A percentile compares a stretch with the other conserved stretches of the same genome.
phyloP scores from a whole-genome alignment of 148 eudicot species.

The Vaccinium macrocarpon region DNA sequence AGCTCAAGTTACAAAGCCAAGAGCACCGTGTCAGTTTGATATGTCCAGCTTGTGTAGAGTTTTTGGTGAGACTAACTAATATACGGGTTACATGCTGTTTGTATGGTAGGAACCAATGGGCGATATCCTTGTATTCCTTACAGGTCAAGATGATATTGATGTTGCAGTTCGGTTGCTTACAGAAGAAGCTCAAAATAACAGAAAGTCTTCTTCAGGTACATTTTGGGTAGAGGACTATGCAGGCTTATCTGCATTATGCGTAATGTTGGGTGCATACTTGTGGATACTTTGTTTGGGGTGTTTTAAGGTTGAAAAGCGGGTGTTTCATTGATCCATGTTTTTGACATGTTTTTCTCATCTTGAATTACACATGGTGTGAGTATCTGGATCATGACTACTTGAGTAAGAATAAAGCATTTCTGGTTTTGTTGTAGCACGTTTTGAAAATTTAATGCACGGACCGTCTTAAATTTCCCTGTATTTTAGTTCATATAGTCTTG shows the following conservation, averaged over 20 bases:
- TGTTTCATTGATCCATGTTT: conserved; percentile 1
- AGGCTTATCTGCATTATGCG: background rate
- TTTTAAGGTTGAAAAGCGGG: background rate
- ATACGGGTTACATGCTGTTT: background rate
- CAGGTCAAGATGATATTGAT: conserved; percentile 99
- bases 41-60: background rate
- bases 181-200: conserved; percentile 64
- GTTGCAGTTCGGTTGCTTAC: conserved; percentile 78
- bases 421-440: background rate
- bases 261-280: background rate
- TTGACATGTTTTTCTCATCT: background rate
- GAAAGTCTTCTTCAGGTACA: conserved; percentile 58
- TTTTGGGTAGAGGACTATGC: background rate
- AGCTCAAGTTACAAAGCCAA: background rate
- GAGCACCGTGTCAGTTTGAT: background rate
- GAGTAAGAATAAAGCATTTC: background rate
- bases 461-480: background rate
- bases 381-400: background rate
- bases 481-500: background rate
- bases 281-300: background rate
- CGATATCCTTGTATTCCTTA: conserved; percentile 87
- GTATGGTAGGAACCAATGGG: conserved; percentile 69
- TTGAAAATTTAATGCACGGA: background rate
- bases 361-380: background rate
- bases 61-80: background rate